Conservation (phyloP, 139 green algal genomes). For the Chlorella sp. region DNA sequence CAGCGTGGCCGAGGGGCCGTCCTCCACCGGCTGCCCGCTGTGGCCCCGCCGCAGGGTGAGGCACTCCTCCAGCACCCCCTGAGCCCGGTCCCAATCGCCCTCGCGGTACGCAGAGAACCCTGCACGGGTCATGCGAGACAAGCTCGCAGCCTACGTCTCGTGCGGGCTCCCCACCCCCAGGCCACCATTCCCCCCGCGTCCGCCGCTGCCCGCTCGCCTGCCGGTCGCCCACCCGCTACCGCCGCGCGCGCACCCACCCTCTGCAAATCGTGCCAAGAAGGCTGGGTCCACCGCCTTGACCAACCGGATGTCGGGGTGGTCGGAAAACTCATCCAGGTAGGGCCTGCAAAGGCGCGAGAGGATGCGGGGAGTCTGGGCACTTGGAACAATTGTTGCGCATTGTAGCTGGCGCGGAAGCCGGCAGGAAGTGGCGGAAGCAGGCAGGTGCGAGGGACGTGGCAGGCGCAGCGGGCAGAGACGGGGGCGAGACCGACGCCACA, state of each 20-base stretch:
- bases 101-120: conserved; percentile 62
- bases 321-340: conserved; percentile 71
- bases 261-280: conserved; percentile 67
- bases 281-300: conserved; percentile 55
- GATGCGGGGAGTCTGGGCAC: no score
- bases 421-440: no score
- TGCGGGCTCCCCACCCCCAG: no score
- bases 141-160: not conserved
- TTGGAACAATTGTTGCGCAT: no score
- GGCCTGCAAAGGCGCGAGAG: no score
- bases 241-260: conserved; percentile 8
- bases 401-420: no score
- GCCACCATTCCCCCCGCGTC: not conserved
- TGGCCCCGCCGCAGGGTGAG: conserved; percentile 21
- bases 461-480: no score
- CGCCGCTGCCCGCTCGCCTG: not conserved
- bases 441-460: no score
- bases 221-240: not conserved
- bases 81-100: conserved; percentile 71
- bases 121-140: not conserved
- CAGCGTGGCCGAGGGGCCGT: conserved; percentile 74
- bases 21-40: conserved; percentile 35
- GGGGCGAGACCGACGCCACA: not conserved
- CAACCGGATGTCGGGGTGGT: conserved; percentile 76
- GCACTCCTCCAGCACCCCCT: conserved; percentile 54